phyloP scores from a whole-genome alignment of 2,329 filamentous ascomycete species.

The Parastagonospora nodorum region DNA sequence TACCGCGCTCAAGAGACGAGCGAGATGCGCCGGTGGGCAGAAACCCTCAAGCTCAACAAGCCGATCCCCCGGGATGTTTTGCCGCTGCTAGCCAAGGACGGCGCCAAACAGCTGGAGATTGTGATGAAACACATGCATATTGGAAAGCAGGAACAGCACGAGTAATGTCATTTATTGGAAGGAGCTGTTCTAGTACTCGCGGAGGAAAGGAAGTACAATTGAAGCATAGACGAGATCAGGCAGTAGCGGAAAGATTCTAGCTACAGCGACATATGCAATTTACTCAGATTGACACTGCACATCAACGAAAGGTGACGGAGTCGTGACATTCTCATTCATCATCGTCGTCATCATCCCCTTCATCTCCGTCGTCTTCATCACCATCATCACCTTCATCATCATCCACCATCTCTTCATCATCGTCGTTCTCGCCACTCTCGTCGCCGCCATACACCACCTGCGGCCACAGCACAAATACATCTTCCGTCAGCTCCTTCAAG shows the following conservation, averaged over 20 bases:
- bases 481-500: slow-evolving; percentile 9
- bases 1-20: no score
- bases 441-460: neutral
- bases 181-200: neutral
- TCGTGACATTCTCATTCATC: neutral
- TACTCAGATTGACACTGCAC: neutral
- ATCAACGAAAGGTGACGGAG: neutral
- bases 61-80: slow-evolving; percentile 88
- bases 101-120: slow-evolving; percentile 68
- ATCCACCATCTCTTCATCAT: slow-evolving; percentile 21
- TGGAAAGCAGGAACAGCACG: slow-evolving; percentile 58
- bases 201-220: neutral
- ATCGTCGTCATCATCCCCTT: slow-evolving; percentile 11
- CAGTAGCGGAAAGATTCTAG: no score
- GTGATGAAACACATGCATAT: slow-evolving; percentile 72
- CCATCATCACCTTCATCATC: slow-evolving; percentile 12
- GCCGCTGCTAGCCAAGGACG: slow-evolving; percentile 91
- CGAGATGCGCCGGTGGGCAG: slow-evolving; percentile 2
- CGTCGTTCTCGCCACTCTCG: slow-evolving; percentile 6
- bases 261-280: no score
- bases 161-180: neutral
- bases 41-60: slow-evolving; percentile 77
- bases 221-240: neutral
- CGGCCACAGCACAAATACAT: slow-evolving; percentile 24
- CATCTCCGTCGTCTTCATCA: slow-evolving; percentile 5